A percentile compares a stretch with the other conserved stretches of the same genome.
Evolutionary conservation across 306 rosid species (phyloP).

Genomic region (Trifolium fragiferum): DNA sequence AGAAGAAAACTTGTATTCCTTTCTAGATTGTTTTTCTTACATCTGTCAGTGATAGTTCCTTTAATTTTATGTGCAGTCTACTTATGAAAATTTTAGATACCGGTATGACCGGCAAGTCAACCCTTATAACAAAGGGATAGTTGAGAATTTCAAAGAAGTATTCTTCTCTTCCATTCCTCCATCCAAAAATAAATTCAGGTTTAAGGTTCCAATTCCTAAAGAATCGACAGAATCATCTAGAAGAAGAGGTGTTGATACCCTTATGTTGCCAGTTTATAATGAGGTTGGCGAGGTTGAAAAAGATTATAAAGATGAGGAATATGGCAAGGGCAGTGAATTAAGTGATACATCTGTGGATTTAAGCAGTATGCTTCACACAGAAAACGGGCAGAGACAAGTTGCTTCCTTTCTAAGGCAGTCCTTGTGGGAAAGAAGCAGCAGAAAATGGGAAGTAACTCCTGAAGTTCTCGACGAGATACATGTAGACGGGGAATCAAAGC

Average conservation of each 20-base stretch:
- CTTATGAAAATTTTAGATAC: constrained; percentile 78
- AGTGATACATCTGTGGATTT: constrained; percentile 52
- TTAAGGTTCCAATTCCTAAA: constrained; percentile 57
- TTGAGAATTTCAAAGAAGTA: constrained; percentile 57
- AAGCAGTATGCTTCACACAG: constrained; percentile 50
- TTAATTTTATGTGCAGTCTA: constrained; percentile 60
- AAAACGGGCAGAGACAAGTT: constrained; percentile 47
- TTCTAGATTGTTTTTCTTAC: constrained; percentile 23
- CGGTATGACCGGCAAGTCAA: constrained; percentile 61
- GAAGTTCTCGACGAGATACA: constrained; percentile 17
- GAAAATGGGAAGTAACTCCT: constrained; percentile 49
- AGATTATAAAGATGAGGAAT: constrained; percentile 47
- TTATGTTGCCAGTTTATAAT: constrained; percentile 47
- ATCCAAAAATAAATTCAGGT: constrained; percentile 69
- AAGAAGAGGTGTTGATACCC: constrained; percentile 41
- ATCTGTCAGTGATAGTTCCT: background rate
- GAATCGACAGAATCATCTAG: constrained; percentile 42
- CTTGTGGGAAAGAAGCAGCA: constrained; percentile 53
- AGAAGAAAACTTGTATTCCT: constrained; percentile 1
- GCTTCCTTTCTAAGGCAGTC: constrained; percentile 44
- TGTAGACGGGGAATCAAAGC: background rate
- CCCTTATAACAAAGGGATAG: constrained; percentile 62
- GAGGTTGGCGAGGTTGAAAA: constrained; percentile 42
- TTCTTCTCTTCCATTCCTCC: constrained; percentile 66
- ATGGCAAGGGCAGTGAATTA: constrained; percentile 44